Evolutionary conservation across 768 basidiomycete species (phyloP).

Genomic region (Boletus insuetus): DNA sequence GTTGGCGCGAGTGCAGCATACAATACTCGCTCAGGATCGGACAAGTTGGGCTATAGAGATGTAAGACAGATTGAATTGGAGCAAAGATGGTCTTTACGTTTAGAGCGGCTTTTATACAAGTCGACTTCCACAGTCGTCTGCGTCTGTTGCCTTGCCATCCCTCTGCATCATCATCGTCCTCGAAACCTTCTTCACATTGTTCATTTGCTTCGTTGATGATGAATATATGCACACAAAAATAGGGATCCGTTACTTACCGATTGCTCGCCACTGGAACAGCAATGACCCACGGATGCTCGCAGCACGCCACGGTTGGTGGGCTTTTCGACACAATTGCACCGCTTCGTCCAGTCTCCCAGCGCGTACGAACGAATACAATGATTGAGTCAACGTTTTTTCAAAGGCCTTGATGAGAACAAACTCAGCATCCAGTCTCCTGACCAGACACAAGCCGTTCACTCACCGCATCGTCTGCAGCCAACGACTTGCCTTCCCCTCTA

Average conservation of each 20-base stretch:
- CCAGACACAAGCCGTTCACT: conserved; percentile 21
- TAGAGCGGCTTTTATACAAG: conserved; percentile 75
- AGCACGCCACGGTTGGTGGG: conserved; percentile 90
- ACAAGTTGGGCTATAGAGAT: conserved; percentile 46
- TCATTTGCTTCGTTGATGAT: conserved; percentile 46
- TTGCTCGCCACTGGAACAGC: conserved; percentile 70
- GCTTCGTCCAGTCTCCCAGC: conserved; percentile 86
- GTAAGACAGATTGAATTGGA: conserved; percentile 4
- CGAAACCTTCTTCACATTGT: conserved; percentile 44
- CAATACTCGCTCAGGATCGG: conserved; percentile 75
- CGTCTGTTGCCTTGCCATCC: conserved; percentile 73
- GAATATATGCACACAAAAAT: conserved; percentile 25
- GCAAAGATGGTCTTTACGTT: conserved; percentile 45
- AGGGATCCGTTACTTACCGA: conserved; percentile 47
- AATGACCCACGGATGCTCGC: conserved; percentile 83
- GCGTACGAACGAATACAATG: conserved; percentile 78
- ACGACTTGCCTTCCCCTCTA: conserved; percentile 50
- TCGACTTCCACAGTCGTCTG: conserved; percentile 82
- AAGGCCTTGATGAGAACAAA: conserved; percentile 52
- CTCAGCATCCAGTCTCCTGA: not conserved
- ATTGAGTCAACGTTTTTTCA: conserved; percentile 74
- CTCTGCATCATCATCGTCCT: conserved; percentile 42
- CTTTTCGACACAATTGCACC: conserved; percentile 73
- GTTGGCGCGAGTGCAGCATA: conserved; percentile 84
- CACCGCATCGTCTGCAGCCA: conserved; percentile 80